phyloP scores from a whole-genome alignment of 768 basidiomycete genomes.

The Cubamyces sp. region DNA sequence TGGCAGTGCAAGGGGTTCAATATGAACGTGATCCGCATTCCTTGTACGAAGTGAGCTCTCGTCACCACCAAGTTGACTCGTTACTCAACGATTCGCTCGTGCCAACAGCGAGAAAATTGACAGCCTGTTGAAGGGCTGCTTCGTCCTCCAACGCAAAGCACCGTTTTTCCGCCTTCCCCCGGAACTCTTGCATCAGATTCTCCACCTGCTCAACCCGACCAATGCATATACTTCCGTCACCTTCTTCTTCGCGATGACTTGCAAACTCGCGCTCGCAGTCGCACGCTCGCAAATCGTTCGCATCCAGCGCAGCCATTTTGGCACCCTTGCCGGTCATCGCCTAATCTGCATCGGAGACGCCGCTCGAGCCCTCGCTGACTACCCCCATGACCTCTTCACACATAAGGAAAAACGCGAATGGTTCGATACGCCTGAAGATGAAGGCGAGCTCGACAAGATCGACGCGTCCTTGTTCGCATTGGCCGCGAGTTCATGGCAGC shows the following conservation, averaged over 20 bases:
- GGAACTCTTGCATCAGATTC: slow-evolving; percentile 18
- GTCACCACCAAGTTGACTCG: too few relatives aligned
- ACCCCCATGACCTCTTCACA: background rate
- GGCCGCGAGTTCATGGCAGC: background rate
- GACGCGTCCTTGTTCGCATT: background rate
- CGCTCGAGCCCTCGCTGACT: background rate
- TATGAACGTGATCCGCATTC: slow-evolving; percentile 4
- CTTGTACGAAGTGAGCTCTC: slow-evolving; percentile 1
- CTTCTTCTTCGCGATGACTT: slow-evolving; percentile 17
- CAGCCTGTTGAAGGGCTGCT: background rate
- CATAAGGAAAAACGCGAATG: background rate
- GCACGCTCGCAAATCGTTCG: slow-evolving; percentile 12
- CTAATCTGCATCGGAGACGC: slow-evolving; percentile 12
- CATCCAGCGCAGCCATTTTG: slow-evolving; percentile 5
- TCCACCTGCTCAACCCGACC: background rate
- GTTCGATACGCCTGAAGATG: background rate
- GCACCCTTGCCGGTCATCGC: slow-evolving; percentile 15
- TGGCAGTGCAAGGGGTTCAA: background rate
- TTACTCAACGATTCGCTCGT: background rate
- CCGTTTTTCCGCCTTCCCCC: slow-evolving; percentile 18
- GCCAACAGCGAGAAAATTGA: background rate
- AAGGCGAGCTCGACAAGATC: background rate
- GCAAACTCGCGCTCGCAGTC: slow-evolving; percentile 11
- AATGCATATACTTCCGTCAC: slow-evolving; percentile 1
- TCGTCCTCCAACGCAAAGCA: slow-evolving; percentile 2